These are phyloP conservation scores for Phytopythium sindhum DNA, from an alignment of 352 stramenopile species.

Conservation along the genomic window DNA sequence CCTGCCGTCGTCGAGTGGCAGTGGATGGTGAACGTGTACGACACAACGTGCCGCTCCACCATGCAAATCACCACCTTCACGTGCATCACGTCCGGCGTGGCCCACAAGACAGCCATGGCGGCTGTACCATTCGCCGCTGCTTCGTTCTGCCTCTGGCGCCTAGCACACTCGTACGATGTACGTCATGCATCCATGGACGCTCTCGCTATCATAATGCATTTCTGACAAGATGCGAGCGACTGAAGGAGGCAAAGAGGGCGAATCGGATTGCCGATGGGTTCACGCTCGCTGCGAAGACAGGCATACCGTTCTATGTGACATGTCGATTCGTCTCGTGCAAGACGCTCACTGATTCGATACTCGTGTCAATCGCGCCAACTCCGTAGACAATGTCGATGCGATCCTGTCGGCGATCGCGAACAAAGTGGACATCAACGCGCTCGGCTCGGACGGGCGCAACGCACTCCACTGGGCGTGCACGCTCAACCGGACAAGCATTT, in stretches of 20 bases:
- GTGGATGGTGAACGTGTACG: constrained; percentile 45
- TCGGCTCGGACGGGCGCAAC: constrained; percentile 77
- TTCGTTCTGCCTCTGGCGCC: constrained; percentile 57
- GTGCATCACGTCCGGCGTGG: constrained; percentile 43
- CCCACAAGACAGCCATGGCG: constrained; percentile 35
- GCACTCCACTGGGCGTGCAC: constrained; percentile 78
- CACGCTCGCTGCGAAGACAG: constrained; percentile 71
- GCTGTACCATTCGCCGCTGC: constrained; percentile 36
- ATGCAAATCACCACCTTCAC: constrained; percentile 54
- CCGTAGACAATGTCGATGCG: constrained; percentile 65
- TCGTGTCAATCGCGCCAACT: constrained; percentile 25
- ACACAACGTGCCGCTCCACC: constrained; percentile 34
- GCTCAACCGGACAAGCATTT: constrained; percentile 71
- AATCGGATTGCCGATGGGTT: constrained; percentile 60
- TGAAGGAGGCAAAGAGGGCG: constrained; percentile 35
- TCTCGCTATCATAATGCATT: background rate
- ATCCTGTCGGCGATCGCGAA: constrained; percentile 70
- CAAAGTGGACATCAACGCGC: constrained; percentile 65
- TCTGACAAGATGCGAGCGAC: background rate
- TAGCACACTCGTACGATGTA: constrained; percentile 63
- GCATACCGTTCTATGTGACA: constrained; percentile 5
- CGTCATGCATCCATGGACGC: background rate
- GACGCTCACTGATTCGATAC: constrained; percentile 60
- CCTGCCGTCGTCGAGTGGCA: constrained; percentile 57
- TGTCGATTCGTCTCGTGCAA: background rate